These are phyloP conservation scores for Boletellus deceptivus DNA, from an alignment of 1,284 basidiomycete species.

Conservation along the genomic window DNA sequence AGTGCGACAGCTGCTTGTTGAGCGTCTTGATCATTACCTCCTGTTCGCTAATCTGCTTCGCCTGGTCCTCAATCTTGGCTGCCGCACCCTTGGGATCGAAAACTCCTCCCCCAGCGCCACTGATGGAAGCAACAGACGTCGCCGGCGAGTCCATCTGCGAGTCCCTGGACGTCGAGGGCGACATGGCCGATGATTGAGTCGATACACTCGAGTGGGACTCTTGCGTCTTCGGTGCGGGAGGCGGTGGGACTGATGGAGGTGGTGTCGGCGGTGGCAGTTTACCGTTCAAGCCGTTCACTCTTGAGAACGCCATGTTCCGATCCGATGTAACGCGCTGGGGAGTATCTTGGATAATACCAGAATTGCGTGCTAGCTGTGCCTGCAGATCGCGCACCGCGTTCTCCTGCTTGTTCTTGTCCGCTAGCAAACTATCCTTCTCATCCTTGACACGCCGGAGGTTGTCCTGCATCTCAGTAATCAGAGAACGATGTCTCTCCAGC, in stretches of 20 bases:
- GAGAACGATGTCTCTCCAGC: slow-evolving; percentile 71
- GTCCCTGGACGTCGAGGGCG: slow-evolving; percentile 57
- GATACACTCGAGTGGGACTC: slow-evolving; percentile 51
- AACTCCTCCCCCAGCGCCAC: slow-evolving; percentile 29
- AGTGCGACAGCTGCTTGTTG: slow-evolving; percentile 88
- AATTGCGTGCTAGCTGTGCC: slow-evolving; percentile 62
- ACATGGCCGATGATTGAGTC: slow-evolving; percentile 54
- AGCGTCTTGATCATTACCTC: slow-evolving; percentile 89
- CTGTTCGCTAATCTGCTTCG: slow-evolving; percentile 77
- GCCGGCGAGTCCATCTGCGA: slow-evolving; percentile 65
- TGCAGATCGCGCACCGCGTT: slow-evolving; percentile 70
- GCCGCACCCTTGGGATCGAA: slow-evolving; percentile 53
- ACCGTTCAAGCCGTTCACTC: slow-evolving; percentile 57
- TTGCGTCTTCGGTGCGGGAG: slow-evolving; percentile 66
- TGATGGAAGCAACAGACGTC: slow-evolving; percentile 55
- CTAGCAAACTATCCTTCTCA: slow-evolving; percentile 73
- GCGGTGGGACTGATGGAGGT: slow-evolving; percentile 84
- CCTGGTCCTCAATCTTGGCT: slow-evolving; percentile 68
- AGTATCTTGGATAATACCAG: slow-evolving; percentile 40
- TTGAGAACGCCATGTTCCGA: slow-evolving; percentile 53
- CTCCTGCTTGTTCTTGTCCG: slow-evolving; percentile 72
- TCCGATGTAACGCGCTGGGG: slow-evolving; percentile 51
- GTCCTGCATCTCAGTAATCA: slow-evolving; percentile 72
- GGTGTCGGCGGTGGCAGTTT: slow-evolving; percentile 88
- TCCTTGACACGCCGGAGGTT: slow-evolving; percentile 74